Base-by-base conservation (phyloP, 1,284 basidiomycete genomes). In the Ustilago bromivora region DNA sequence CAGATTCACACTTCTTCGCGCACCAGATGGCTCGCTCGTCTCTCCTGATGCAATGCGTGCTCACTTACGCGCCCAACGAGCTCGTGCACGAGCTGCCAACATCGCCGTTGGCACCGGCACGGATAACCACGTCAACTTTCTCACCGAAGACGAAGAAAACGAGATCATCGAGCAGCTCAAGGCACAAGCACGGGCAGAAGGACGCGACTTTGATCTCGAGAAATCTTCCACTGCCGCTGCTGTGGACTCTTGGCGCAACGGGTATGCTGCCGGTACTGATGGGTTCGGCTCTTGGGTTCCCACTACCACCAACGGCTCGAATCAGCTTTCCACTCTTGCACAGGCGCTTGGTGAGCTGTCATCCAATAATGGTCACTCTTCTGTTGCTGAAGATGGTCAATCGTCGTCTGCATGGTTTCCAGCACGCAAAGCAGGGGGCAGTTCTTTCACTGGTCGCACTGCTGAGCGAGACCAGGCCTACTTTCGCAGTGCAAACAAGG, bases 101-200 rank as follows among this genome's bases (percentile, higher is more conserved):
- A 47, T 57, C 36, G 58, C 69, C 41, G 40, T 56, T n/a, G 67
- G 60, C 32, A 55, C 71, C 10, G 62, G 53, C 38, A 17, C 57
- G 5, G 46, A 41, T 12, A 57, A 62, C 19, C 61, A 71, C 19
- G 19, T 66, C n/a, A 56, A 78, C 66, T 84, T 82, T 31, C 68
- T 84, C 51, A 84, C 81, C 10, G 82, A 84, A 49, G 79, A 82
- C 57, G 82, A 84, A 62, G 82, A 84, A 40, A 76, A 84, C 57
- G 82, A 74, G 57, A 82, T 84, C 63, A 82, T 84, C 51, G 76
- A 81, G 31, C 79, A 84, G 65, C 74, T 84, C 53, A 71, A 75
- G 41, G 52, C 57, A 47, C 75, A 82, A 40, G 74, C 73, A 19
- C 66, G 70, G 12, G 68, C 56, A 38, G 79, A 80, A 23, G 76